phyloP scores from a whole-genome alignment of 2,329 filamentous ascomycete species.

The Colletotrichum tanaceti region DNA sequence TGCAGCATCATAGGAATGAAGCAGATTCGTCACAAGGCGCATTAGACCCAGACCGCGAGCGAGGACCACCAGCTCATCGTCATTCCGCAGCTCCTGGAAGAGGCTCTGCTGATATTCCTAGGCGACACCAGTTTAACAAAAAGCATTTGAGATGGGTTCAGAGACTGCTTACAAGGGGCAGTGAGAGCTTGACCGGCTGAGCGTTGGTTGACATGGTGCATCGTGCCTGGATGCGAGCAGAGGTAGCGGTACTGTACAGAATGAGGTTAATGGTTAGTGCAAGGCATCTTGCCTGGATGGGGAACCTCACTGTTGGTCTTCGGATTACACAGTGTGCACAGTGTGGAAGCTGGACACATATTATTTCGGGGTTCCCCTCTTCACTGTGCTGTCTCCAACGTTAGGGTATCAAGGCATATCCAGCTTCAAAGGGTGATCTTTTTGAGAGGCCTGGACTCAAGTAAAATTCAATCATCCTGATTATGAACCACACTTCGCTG shows the following conservation, averaged over 20 bases:
- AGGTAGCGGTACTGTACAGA: background rate
- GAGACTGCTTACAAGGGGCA: slow-evolving; percentile 70
- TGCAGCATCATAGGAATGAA: slow-evolving; percentile 96
- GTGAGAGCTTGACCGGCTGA: slow-evolving; percentile 82
- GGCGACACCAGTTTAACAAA: slow-evolving; percentile 17
- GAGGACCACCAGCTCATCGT: slow-evolving; percentile 94
- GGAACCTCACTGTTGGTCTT: background rate
- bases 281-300: slow-evolving; percentile 8
- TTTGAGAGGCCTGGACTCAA: too few species aligned
- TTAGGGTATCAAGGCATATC: background rate
- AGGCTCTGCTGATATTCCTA: slow-evolving; percentile 94
- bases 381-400: background rate
- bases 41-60: slow-evolving; percentile 92
- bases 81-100: slow-evolving; percentile 87
- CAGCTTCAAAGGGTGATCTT: too few species aligned
- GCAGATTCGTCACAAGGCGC: slow-evolving; percentile 91
- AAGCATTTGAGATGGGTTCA: slow-evolving; percentile 30
- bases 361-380: too few species aligned
- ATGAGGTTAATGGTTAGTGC: slow-evolving; percentile 7
- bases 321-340: background rate
- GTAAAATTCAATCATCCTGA: too few species aligned
- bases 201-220: slow-evolving; percentile 56
- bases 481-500: too few species aligned
- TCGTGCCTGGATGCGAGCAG: slow-evolving; percentile 12
- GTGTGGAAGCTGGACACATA: background rate